A percentile compares a stretch with the other conserved stretches of the same genome.
Conservation (phyloP, 2,329 filamentous ascomycete species). For the Calonectria naviculata region DNA sequence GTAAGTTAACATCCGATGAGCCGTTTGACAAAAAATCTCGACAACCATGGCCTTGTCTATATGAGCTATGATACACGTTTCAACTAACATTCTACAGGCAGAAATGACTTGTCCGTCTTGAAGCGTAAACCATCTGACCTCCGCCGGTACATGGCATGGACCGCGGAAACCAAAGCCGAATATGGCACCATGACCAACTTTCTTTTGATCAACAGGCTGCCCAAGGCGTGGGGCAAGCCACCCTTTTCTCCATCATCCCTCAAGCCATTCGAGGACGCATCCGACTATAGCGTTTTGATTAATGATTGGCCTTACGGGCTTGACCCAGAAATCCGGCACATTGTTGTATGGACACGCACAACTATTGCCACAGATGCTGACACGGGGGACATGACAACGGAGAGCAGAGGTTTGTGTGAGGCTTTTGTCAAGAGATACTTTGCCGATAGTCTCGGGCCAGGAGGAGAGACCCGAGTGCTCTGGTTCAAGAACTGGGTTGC, state of each 20-base stretch:
- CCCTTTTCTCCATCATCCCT: conserved; percentile 65
- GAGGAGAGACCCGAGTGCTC: conserved; percentile 65
- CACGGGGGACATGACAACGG: conserved; percentile 78
- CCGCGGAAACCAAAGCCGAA: conserved; percentile 72
- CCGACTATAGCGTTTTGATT: conserved; percentile 76
- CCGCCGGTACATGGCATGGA: conserved; percentile 83
- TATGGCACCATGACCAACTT: conserved; percentile 87
- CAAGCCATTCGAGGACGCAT: conserved; percentile 63
- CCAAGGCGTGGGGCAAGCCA: conserved; percentile 70
- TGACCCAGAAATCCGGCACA: conserved; percentile 73
- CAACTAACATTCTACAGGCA: conserved; percentile 47
- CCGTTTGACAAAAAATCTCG: background rate
- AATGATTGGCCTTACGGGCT: conserved; percentile 98
- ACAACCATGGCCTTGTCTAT: background rate
- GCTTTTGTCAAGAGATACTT: conserved; percentile 80
- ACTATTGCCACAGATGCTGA: conserved; percentile 76
- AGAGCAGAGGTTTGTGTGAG: conserved; percentile 72
- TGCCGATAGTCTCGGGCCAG: conserved; percentile 62
- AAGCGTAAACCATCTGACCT: conserved; percentile 86
- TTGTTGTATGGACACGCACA: conserved; percentile 94
- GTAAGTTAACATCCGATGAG: conserved; percentile 50
- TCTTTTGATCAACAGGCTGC: conserved; percentile 78
- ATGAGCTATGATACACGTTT: background rate
- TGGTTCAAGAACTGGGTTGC: conserved; percentile 98
- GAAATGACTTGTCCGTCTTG: conserved; percentile 76